phyloP scores from a whole-genome alignment of 129 eudicot genomes.

The Silybum marianum region DNA sequence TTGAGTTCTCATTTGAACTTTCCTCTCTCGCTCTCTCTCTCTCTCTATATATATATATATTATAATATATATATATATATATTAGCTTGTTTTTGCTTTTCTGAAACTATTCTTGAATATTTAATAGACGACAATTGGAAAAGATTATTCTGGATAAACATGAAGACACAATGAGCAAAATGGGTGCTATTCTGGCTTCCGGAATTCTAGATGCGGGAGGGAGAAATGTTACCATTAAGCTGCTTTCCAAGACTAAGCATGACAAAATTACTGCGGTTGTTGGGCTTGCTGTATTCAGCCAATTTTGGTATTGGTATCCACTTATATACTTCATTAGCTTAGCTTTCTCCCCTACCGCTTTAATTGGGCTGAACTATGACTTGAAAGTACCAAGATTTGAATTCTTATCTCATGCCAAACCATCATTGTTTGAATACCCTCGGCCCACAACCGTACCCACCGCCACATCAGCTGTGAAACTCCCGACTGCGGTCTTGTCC shows the following conservation, averaged over 20 bases:
- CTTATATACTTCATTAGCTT: slow-evolving; percentile 84
- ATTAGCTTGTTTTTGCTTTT: not conserved
- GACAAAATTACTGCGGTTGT: slow-evolving; percentile 91
- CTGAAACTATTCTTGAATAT: not conserved
- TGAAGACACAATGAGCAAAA: slow-evolving; percentile 98
- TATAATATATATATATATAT: not conserved
- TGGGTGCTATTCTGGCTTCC: slow-evolving; percentile 98
- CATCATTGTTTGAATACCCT: slow-evolving; percentile 93
- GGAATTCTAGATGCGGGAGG: slow-evolving; percentile 99
- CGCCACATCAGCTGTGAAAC: slow-evolving; percentile 81
- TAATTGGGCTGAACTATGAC: slow-evolving; percentile 88
- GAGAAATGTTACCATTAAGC: slow-evolving; percentile 85
- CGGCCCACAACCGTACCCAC: slow-evolving; percentile 88
- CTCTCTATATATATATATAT: too few species aligned
- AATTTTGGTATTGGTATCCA: slow-evolving; percentile 99
- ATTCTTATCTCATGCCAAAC: slow-evolving; percentile 88
- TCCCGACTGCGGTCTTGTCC: slow-evolving; percentile 91
- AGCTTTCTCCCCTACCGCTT: slow-evolving; percentile 93
- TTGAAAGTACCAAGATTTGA: slow-evolving; percentile 88
- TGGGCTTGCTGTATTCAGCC: slow-evolving; percentile 97
- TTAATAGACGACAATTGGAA: slow-evolving; percentile 79
- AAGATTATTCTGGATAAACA: slow-evolving; percentile 94
- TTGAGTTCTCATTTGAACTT: too few species aligned
- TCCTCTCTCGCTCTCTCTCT: too few species aligned
- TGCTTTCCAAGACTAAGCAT: slow-evolving; percentile 89